phyloP scores from a whole-genome alignment of 2,329 filamentous ascomycete genomes.

The Blastomyces silverae region DNA sequence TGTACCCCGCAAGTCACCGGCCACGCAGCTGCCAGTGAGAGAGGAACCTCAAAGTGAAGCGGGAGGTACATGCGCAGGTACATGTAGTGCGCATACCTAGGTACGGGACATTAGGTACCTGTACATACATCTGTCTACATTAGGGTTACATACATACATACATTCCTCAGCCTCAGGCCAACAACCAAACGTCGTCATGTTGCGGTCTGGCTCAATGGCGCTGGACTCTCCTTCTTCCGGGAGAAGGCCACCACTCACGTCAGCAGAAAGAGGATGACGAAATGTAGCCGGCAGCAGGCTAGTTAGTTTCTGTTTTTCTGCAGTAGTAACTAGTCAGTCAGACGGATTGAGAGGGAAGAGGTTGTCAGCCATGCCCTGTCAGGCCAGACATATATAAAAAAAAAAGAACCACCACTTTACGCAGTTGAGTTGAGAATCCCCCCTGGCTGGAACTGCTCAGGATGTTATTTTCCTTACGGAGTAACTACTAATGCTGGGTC shows the following conservation, averaged over 20 bases:
- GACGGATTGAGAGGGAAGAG: too few relatives aligned
- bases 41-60: slow-evolving; percentile 12
- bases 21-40: background rate
- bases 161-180: slow-evolving; percentile 4
- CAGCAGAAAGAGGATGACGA: background rate
- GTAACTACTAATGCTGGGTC: slow-evolving; percentile 2
- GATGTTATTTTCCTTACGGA: too few relatives aligned
- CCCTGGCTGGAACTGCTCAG: background rate
- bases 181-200: background rate
- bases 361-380: background rate
- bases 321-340: background rate
- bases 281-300: background rate
- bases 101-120: too few relatives aligned
- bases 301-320: background rate
- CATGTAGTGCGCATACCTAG: too few relatives aligned
- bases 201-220: background rate
- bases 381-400: background rate
- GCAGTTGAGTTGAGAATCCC: background rate
- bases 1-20: slow-evolving; percentile 3
- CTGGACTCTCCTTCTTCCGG: background rate
- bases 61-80: background rate
- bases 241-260: slow-evolving; percentile 7
- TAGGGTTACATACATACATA: background rate
- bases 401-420: background rate
- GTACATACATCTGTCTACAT: too few relatives aligned